Base-by-base conservation (phyloP, 306 rosid genomes). In the Quercus mongolica region DNA sequence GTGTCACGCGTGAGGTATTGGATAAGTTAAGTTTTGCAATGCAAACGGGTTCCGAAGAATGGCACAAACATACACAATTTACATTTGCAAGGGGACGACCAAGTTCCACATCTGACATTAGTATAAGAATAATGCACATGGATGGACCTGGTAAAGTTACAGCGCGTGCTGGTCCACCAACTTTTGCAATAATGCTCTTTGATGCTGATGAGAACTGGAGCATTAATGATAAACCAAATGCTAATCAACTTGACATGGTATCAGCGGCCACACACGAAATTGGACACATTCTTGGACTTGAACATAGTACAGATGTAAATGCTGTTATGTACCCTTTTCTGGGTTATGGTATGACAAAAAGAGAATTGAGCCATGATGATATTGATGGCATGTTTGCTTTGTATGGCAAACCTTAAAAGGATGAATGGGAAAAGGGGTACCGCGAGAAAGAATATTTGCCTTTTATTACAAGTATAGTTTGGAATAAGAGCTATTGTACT, bases 271-370 rank as follows among this genome's bases (percentile, higher is more conserved):
- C 76, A 10, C 85, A 85, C 44, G 85, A 85, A 71, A 54, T 81
- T 6, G 83, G 87, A 18, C 85, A 80, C 65, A 19, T 69, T 58
- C 74, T 81, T 25, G 82, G 88, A 15, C 82, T 85, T 52, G 10
- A 11, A 11, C 85, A 81, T 6, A 81, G 83, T 56, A 13, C 26
- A 2, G 15, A 56, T 30, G 11, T 2, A 6, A 3, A 52, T 58
- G 69, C 79, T 17, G 12, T 75, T 8, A 74, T 85, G 80, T 74
- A 21, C 3, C 4, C 33, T 1, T 1, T 1, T 26, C 28, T 26
- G 28, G 28, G 28, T 26, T 26, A 1, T 26, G 28, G 28, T 26
- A 26, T 26, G 2, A 1, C 5, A 6, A 74, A 0, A 25, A 74
- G 62, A 31, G 1, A 3, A 8, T 28, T 73, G 23, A 0, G 1